Conservation (phyloP, 441 rosid genomes). For the Arabidopsis lyrata region DNA sequence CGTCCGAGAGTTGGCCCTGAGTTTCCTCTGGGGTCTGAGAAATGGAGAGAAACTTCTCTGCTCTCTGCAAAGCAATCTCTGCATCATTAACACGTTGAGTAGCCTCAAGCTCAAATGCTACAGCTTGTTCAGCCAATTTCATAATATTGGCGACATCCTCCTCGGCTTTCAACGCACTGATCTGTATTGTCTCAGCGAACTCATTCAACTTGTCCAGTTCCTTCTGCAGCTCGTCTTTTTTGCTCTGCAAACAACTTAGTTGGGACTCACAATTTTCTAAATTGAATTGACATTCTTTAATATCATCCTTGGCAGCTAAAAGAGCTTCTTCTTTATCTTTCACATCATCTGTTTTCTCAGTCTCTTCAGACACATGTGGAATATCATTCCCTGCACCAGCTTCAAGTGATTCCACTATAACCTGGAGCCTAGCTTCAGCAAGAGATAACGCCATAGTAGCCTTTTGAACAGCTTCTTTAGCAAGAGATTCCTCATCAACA, state of each 20-base stretch:
- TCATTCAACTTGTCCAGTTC: conserved; percentile 78
- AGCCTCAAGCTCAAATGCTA: conserved; percentile 93
- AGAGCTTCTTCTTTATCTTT: conserved; percentile 51
- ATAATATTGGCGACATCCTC: conserved; percentile 91
- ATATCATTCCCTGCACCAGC: conserved; percentile 45
- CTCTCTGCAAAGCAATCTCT: conserved; percentile 81
- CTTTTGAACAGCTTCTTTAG: conserved; percentile 78
- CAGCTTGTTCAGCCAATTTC: conserved; percentile 98
- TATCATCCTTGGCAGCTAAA: conserved; percentile 67
- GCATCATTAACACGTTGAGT: conserved; percentile 73
- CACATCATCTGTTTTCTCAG: conserved; percentile 43
- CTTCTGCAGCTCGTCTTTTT: conserved; percentile 77
- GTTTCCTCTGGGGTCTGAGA: conserved; percentile 53
- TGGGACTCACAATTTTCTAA: conserved; percentile 66
- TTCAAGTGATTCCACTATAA: conserved; percentile 66
- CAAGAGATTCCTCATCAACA: conserved; percentile 67
- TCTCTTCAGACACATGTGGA: conserved; percentile 49
- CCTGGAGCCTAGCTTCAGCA: conserved; percentile 81
- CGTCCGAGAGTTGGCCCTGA: conserved; percentile 53
- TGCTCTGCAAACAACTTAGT: conserved; percentile 59
- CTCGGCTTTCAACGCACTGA: conserved; percentile 80
- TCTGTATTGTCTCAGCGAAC: conserved; percentile 73
- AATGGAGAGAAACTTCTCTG: conserved; percentile 65
- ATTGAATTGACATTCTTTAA: conserved; percentile 62
- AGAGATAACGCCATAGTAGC: conserved; percentile 87